phyloP scores from a whole-genome alignment of 306 rosid genomes.

The Vicia sativa region DNA sequence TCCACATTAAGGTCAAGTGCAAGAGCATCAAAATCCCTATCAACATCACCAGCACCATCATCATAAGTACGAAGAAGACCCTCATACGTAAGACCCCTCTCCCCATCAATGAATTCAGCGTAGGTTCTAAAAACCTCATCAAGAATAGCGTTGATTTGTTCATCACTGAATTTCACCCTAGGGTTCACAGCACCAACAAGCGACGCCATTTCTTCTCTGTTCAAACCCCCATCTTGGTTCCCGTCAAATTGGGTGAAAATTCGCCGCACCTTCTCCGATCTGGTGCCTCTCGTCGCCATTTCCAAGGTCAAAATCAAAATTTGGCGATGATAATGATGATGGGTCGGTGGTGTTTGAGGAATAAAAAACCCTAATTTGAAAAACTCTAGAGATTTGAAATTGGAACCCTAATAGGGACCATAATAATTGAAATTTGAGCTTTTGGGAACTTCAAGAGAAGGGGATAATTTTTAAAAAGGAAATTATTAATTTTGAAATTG shows the following conservation, averaged over 20 bases:
- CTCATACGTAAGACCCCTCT: slow-evolving; percentile 85
- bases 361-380: slow-evolving; percentile 26
- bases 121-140: slow-evolving; percentile 95
- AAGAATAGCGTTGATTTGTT: slow-evolving; percentile 95
- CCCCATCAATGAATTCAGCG: slow-evolving; percentile 83
- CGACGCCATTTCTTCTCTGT: slow-evolving; percentile 89
- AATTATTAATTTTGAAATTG: slow-evolving; percentile 12
- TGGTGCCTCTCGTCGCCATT: slow-evolving; percentile 95
- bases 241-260: slow-evolving; percentile 86
- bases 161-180: slow-evolving; percentile 96
- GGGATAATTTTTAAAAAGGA: slow-evolving; percentile 6
- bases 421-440: slow-evolving; percentile 8
- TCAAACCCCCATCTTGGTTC: slow-evolving; percentile 85
- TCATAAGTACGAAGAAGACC: slow-evolving; percentile 92
- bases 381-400: slow-evolving; percentile 21
- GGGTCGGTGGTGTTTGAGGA: slow-evolving; percentile 8
- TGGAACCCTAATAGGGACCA: slow-evolving; percentile 42
- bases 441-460: slow-evolving; percentile 1
- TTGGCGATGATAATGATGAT: slow-evolving; percentile 12
- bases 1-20: slow-evolving; percentile 69
- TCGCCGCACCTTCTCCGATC: slow-evolving; percentile 97
- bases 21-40: slow-evolving; percentile 95
- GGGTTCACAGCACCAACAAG: slow-evolving; percentile 99
- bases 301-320: slow-evolving; percentile 27
- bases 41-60: slow-evolving; percentile 98